Conservation (phyloP, 495 filamentous ascomycete genomes). For the Hypoxylon intermedium region DNA sequence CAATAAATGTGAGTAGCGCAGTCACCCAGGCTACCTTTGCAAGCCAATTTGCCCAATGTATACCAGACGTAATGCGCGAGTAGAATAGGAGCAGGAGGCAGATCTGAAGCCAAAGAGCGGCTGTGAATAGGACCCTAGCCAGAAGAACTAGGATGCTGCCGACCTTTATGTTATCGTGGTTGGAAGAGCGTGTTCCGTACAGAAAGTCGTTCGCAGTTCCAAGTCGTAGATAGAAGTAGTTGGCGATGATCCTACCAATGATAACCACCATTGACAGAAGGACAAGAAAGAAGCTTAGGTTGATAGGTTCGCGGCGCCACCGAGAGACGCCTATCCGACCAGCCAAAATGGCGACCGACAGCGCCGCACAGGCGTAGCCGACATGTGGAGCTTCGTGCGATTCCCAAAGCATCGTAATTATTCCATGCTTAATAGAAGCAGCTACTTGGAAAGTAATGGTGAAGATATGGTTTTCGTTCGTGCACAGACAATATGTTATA, state of each 20-base stretch:
- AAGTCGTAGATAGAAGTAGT: slow-evolving; percentile 30
- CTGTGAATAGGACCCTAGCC: slow-evolving; percentile 31
- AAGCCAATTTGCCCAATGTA: slow-evolving; percentile 45
- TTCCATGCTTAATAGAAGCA: slow-evolving; percentile 2
- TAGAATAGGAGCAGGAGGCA: slow-evolving; percentile 52
- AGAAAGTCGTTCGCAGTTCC: slow-evolving; percentile 35
- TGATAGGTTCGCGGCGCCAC: slow-evolving; percentile 39
- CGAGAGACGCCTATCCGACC: slow-evolving; percentile 27
- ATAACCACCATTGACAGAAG: slow-evolving; percentile 30
- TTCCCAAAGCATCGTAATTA: slow-evolving; percentile 23
- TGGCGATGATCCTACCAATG: slow-evolving; percentile 29
- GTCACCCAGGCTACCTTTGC: slow-evolving; percentile 44
- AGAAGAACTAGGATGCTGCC: slow-evolving; percentile 38
- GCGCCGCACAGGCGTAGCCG: slow-evolving; percentile 29
- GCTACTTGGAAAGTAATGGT: slow-evolving; percentile 3
- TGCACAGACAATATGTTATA: background rate
- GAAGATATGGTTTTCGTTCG: slow-evolving; percentile 7
- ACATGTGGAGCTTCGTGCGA: slow-evolving; percentile 24
- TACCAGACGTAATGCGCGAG: slow-evolving; percentile 46
- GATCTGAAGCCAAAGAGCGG: slow-evolving; percentile 52
- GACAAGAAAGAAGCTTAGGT: slow-evolving; percentile 33
- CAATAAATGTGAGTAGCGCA: slow-evolving; percentile 47
- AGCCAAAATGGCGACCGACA: slow-evolving; percentile 30
- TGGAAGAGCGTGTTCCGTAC: slow-evolving; percentile 19
- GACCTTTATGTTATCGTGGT: slow-evolving; percentile 9